Evolutionary conservation across 495 filamentous ascomycete species (phyloP).

Genomic region (Aspergillus ostianus): DNA sequence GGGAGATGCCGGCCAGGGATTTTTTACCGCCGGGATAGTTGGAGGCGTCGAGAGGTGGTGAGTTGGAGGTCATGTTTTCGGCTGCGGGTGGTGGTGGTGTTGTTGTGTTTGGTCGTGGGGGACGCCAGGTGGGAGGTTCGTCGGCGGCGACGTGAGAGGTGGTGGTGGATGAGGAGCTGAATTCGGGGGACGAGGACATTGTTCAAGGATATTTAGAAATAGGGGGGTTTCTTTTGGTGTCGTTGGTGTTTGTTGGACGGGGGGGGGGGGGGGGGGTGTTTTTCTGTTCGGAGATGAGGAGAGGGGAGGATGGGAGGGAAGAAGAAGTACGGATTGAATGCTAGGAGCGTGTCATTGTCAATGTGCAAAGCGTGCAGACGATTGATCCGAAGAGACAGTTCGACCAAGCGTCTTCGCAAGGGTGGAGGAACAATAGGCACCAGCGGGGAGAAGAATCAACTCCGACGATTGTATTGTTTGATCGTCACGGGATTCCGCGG

Average conservation of each 20-base stretch:
- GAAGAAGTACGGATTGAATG: not conserved
- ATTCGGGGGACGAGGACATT: not conserved
- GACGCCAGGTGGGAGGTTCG: not conserved
- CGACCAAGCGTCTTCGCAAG: too few relatives aligned
- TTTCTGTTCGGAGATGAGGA: not conserved
- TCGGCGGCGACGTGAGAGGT: not conserved
- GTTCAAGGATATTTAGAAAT: too few relatives aligned
- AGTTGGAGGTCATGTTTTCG: constrained; percentile 13
- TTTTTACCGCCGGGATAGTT: constrained; percentile 58
- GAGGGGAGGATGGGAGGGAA: not conserved
- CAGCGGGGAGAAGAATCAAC: constrained; percentile 3
- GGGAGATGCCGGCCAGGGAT: constrained; percentile 75
- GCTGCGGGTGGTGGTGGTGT: constrained; percentile 6
- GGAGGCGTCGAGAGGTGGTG: constrained; percentile 24
- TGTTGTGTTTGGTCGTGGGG: constrained; percentile 9
- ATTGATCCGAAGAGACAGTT: not conserved
- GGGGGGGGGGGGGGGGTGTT: too few relatives aligned
- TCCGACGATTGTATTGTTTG: not conserved
- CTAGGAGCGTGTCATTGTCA: not conserved
- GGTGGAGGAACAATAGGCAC: not conserved
- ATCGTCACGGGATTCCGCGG: not conserved
- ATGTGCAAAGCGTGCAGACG: not conserved
- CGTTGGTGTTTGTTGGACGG: not conserved
- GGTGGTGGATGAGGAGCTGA: not conserved
- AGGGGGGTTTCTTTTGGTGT: not conserved